These are phyloP conservation scores for Pleurotus giganteus DNA, from an alignment of 768 basidiomycete genomes.

Conservation along the genomic window DNA sequence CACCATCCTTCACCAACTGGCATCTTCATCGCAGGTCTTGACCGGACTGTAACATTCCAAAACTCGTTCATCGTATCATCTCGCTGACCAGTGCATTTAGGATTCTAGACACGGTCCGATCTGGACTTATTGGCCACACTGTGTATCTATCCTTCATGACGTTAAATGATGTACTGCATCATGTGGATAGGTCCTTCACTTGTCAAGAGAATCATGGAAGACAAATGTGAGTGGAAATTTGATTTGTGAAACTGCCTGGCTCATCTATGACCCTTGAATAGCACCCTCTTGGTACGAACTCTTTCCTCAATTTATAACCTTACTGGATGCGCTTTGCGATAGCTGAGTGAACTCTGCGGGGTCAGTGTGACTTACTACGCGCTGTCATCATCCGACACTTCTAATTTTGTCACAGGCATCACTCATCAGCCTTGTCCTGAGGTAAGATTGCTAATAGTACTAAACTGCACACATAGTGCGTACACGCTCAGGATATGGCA, in stretches of 20 bases:
- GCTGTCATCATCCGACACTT: not conserved
- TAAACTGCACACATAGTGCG: not conserved
- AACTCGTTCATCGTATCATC: no score
- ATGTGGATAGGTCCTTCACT: not conserved
- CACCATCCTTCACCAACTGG: no score
- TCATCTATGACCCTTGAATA: not conserved
- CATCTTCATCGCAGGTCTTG: no score
- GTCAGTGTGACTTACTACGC: not conserved
- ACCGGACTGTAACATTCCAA: no score
- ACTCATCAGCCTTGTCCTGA: not conserved
- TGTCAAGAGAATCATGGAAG: not conserved
- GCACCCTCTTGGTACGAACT: not conserved
- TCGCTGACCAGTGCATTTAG: no score
- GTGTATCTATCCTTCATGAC: not conserved
- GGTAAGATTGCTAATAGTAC: not conserved
- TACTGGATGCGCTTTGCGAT: not conserved
- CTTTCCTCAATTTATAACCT: not conserved
- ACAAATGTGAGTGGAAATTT: not conserved
- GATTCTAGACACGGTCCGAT: not conserved
- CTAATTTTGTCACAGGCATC: not conserved
- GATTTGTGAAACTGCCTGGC: not conserved
- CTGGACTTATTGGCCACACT: not conserved
- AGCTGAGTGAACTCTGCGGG: not conserved
- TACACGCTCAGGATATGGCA: not conserved
- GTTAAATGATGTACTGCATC: not conserved